Evolutionary conservation across 345 rosid genomes (phyloP), one percentile per base, ranked within the genome.

Genomic region (Erodium maritimum): DNA sequence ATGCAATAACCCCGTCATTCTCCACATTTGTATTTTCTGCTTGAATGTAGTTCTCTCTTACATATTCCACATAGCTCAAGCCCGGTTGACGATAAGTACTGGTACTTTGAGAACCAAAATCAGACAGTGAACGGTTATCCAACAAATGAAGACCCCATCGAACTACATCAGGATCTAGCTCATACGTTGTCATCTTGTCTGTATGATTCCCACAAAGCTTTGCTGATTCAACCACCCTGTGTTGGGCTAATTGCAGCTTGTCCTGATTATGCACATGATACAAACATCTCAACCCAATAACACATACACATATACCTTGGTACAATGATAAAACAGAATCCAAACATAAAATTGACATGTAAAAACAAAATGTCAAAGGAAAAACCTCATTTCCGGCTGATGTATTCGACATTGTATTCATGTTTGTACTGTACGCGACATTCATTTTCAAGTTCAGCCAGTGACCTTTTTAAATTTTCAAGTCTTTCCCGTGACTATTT

Each of bases 111-210:
- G 82, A 73, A 54, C 90, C 89, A 23, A 80, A 68, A 73, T 70
- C 78, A 16, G 86, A 63, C 68, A 77, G 71, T 18, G 82, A 25
- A 61, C 85, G 83, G 62, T 77, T 81, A 64, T 81, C 82, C 4
- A 91, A 70, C 42, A 69, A 77, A 59, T 81, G 72, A 23, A 88
- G 90, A 69, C 87, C 88, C 96, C 98, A 91, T 3, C 89, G 78
- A 67, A 76, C 63, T 65, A 74, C 82, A 75, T 91, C 95, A 21
- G 88, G 86, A 74, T 90, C 94, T 37, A 70, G 70, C 55, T 82
- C 71, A 42, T 60, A 55, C 10, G 29, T 59, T 13, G 67, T 52
- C 91, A 82, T 79, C 61, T 23, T 68, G 42, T 21, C 62, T 14
- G 48, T 10, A 42, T 16, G 2, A 42, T 42, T 42, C 48, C 48